Evolutionary conservation across 2,329 filamentous ascomycete species (phyloP), one percentile per base, ranked within the genome.

Genomic region (Venturia pyrina): DNA sequence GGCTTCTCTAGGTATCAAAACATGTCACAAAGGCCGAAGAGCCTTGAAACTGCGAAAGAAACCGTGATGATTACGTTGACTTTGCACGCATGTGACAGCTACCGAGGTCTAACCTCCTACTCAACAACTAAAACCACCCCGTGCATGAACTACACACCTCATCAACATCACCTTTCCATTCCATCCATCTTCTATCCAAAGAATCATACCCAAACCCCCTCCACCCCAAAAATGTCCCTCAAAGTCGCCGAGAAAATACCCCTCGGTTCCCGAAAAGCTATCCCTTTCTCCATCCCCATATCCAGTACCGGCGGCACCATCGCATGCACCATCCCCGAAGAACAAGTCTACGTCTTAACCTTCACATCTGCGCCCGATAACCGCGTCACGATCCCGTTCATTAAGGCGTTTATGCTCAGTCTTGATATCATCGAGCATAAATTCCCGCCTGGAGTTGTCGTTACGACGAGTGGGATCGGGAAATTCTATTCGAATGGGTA

Each of bases 401-500:
- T 86, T 77, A 78, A 81, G 63, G 81, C 88, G 19, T 76, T 91
- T 53, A 77, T 89, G n/a, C 77, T 85, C 13, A 87, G 88, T 5
- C 84, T 92, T 81, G 89, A 95, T 77, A 85, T 90, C 28, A 78
- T 95, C 71, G 88, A 92, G 75, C 83, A 86, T 67, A 82, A 81
- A 65, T 81, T 88, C 71, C 80, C 84, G 0, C 83, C 83, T n/a
- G 90, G 90, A 64, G 89, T 93, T 6, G 81, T 95, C 17, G 79
- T 93, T 67, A 93, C 90, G 5, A 93, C 90, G 0, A 89, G 87
- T 53, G 84, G 82, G 61, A 89, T 93, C 67, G 74, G 80, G 63
- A 95, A 95, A 73, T 93, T 93, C 80, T 95, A 89, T 79, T 88
- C 84, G 75, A 93, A 93, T 77, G 90, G 90, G 0, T 82, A 95